A percentile compares a stretch with the other conserved stretches of the same genome.
Conservation (phyloP, 2,329 filamentous ascomycete genomes). For the Alternaria viburni region DNA sequence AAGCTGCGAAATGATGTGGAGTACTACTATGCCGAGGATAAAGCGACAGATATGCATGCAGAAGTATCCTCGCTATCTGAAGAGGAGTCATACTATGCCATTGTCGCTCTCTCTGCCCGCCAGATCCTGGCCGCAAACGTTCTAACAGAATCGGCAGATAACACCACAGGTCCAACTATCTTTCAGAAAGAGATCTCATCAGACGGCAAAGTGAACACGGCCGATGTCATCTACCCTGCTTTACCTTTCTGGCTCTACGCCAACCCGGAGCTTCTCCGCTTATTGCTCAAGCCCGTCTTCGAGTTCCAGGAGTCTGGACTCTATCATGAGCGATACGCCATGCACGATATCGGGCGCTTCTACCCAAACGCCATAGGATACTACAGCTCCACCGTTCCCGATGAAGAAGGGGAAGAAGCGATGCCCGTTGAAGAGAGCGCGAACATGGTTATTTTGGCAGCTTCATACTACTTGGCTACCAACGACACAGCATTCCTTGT, state of each 20-base stretch:
- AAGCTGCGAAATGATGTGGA: not conserved
- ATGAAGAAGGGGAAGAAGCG: not conserved
- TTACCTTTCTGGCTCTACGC: constrained; percentile 1
- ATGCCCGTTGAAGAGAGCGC: not conserved
- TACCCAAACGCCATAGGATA: not conserved
- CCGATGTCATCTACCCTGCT: not conserved
- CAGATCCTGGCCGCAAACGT: not conserved
- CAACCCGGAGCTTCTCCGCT: not conserved
- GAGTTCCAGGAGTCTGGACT: not conserved
- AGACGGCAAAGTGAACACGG: not conserved
- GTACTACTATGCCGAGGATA: not conserved
- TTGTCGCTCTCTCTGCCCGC: not conserved
- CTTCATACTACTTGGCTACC: not conserved
- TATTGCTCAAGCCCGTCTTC: not conserved
- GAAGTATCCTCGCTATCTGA: not conserved
- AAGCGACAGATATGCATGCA: no score
- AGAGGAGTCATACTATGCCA: not conserved
- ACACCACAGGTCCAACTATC: not conserved
- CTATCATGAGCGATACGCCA: not conserved
- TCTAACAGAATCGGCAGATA: not conserved
- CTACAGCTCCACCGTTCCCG: not conserved
- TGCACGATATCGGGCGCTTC: not conserved
- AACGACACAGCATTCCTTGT: not conserved
- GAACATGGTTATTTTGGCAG: not conserved
- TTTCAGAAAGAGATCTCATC: not conserved